A percentile compares a stretch with the other conserved stretches of the same genome.
phyloP scores from a whole-genome alignment of 2,329 filamentous ascomycete species.

The Dactylella cylindrospora region DNA sequence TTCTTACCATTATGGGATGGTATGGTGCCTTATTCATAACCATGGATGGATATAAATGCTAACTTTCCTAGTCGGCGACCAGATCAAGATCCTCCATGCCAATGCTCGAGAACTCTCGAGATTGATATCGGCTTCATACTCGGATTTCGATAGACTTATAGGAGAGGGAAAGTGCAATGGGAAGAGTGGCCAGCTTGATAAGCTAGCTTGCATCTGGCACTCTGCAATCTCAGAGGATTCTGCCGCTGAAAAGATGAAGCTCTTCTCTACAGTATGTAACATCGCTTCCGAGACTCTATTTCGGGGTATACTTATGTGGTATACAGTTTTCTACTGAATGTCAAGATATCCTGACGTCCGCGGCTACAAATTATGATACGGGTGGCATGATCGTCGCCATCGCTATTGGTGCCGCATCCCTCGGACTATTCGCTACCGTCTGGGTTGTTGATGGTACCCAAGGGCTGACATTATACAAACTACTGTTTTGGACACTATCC shows the following conservation, averaged over 20 bases:
- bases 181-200: constrained; percentile 55
- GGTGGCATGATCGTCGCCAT: constrained; percentile 60
- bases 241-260: constrained; percentile 25
- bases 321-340: constrained; percentile 68
- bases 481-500: constrained; percentile 50
- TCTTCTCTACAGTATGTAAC: constrained; percentile 14
- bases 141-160: constrained; percentile 55
- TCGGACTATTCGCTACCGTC: constrained; percentile 46
- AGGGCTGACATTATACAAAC: constrained; percentile 17
- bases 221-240: constrained; percentile 7
- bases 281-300: not conserved
- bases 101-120: constrained; percentile 80
- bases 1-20: constrained; percentile 77
- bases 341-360: constrained; percentile 79
- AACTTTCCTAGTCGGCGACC: constrained; percentile 28
- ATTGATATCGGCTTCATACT: constrained; percentile 74
- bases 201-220: constrained; percentile 71
- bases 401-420: constrained; percentile 51
- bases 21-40: constrained; percentile 52
- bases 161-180: constrained; percentile 35
- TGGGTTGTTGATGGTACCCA: constrained; percentile 24
- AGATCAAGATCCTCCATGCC: constrained; percentile 61
- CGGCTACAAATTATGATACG: constrained; percentile 89
- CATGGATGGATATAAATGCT: constrained; percentile 39
- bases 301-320: not conserved